A percentile compares a stretch with the other conserved stretches of the same genome.
Evolutionary conservation across 169 alveolate species (phyloP).

Genomic region (Plasmodium malariae): DNA sequence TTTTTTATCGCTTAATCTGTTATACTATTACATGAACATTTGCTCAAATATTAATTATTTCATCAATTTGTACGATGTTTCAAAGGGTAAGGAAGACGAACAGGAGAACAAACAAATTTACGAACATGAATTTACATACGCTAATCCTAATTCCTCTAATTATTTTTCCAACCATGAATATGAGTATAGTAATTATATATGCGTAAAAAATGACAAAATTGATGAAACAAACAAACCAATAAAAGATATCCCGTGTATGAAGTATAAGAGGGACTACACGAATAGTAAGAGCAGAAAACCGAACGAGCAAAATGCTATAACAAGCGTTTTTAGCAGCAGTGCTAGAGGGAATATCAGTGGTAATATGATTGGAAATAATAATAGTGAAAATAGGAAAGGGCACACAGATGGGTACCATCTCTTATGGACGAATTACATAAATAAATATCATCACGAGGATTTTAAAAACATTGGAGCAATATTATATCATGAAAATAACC

Average conservation of each 20-base stretch:
- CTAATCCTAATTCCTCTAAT: not conserved
- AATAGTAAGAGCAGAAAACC: not conserved
- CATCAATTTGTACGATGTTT: conserved; percentile 7
- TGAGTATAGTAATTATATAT: conserved; percentile 41
- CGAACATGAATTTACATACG: not conserved
- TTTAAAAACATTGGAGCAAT: conserved; percentile 62
- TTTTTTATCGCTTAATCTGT: conserved; percentile 26
- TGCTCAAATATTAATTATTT: conserved; percentile 37
- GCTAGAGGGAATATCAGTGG: not conserved
- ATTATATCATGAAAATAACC: conserved; percentile 53
- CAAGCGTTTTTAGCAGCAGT: not conserved
- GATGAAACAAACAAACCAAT: conserved; percentile 74
- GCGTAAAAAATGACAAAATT: conserved; percentile 29
- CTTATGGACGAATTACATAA: conserved; percentile 34
- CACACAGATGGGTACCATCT: not conserved
- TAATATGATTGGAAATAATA: not conserved
- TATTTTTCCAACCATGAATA: not conserved
- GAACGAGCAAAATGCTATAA: not conserved
- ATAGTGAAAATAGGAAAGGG: not conserved
- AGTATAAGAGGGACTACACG: not conserved
- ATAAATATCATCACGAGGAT: conserved; percentile 19
- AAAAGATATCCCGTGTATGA: not conserved
- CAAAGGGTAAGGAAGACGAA: not conserved
- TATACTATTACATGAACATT: conserved; percentile 71
- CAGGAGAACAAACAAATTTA: not conserved